phyloP scores from a whole-genome alignment of 1,139 yeast genomes.

The Meyerozyma elateridarum region DNA sequence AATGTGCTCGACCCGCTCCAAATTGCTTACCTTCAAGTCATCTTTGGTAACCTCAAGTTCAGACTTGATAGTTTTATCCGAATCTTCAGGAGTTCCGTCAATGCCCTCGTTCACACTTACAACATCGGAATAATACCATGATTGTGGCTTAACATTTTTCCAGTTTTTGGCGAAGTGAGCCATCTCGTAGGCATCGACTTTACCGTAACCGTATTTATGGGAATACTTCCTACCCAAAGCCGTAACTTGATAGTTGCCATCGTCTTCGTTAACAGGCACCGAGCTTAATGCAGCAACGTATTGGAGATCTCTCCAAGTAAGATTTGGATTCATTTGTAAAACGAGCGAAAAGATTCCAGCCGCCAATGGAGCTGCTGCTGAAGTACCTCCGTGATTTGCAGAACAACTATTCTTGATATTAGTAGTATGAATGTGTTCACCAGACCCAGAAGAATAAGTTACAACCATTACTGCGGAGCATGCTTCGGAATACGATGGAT shows the following conservation, averaged over 20 bases:
- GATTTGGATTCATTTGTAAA: constrained; percentile 72
- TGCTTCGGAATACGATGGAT: constrained; percentile 86
- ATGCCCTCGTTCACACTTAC: constrained; percentile 26
- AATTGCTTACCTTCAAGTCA: constrained; percentile 50
- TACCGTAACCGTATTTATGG: constrained; percentile 90
- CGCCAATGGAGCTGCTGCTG: constrained; percentile 98
- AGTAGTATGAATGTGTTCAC: constrained; percentile 87
- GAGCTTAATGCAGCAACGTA: constrained; percentile 74
- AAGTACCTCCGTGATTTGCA: constrained; percentile 85
- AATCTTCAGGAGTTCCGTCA: constrained; percentile 15
- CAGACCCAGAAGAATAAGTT: constrained; percentile 88
- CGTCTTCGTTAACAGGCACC: constrained; percentile 60
- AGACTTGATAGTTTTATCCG: constrained; percentile 30
- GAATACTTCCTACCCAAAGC: constrained; percentile 68
- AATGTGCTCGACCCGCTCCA: constrained; percentile 79
- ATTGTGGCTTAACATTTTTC: constrained; percentile 84
- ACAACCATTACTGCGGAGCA: constrained; percentile 97
- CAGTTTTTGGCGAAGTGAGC: constrained; percentile 74
- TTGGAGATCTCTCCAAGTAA: constrained; percentile 97
- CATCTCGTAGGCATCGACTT: constrained; percentile 75
- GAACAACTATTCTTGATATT: constrained; percentile 76
- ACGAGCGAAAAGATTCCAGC: constrained; percentile 89
- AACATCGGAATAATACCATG: constrained; percentile 64
- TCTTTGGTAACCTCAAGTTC: constrained; percentile 45
- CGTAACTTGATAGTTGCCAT: constrained; percentile 64